Percentiles rank a stretch among this genome's conserved stretches.
These are phyloP conservation scores for Lithocarpus polystachyus DNA, from an alignment of 306 rosid genomes.

Conservation along the genomic window DNA sequence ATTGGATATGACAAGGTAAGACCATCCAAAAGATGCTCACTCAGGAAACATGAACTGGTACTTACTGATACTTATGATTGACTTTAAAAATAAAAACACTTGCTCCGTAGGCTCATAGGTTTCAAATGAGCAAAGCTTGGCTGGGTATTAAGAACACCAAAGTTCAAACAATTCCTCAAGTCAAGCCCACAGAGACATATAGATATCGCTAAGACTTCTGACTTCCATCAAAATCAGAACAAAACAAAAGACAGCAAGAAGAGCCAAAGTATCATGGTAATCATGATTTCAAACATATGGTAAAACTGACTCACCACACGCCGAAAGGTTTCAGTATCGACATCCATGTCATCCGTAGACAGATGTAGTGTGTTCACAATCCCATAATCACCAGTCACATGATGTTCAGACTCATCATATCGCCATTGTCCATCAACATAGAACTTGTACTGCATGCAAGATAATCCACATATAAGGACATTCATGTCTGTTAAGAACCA, in stretches of 20 bases:
- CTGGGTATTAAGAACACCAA: not conserved
- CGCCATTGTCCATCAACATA: conserved; percentile 98
- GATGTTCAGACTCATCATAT: conserved; percentile 82
- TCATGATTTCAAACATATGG: conserved; percentile 14
- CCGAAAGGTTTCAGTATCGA: conserved; percentile 74
- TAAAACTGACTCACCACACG: conserved; percentile 53
- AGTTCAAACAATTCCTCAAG: conserved; percentile 10
- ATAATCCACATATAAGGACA: conserved; percentile 23
- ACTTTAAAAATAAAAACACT: not conserved
- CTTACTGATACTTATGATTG: conserved; percentile 1
- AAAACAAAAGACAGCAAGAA: conserved; percentile 4
- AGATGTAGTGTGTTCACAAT: conserved; percentile 71
- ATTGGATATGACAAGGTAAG: conserved; percentile 13
- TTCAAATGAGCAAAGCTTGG: not conserved
- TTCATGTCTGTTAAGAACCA: conserved; percentile 19
- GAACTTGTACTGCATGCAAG: conserved; percentile 85
- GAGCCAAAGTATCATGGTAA: not conserved
- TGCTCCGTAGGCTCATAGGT: conserved; percentile 19
- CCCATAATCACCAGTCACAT: conserved; percentile 69
- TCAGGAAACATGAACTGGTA: not conserved
- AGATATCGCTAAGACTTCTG: not conserved
- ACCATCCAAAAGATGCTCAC: conserved; percentile 8
- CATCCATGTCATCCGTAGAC: conserved; percentile 88
- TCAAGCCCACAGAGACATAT: not conserved
- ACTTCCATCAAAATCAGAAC: conserved; percentile 16